Evolutionary conservation across 2,329 filamentous ascomycete genomes (phyloP), one percentile per base, ranked within the genome.

Genomic region (Penicillium digitatum): DNA sequence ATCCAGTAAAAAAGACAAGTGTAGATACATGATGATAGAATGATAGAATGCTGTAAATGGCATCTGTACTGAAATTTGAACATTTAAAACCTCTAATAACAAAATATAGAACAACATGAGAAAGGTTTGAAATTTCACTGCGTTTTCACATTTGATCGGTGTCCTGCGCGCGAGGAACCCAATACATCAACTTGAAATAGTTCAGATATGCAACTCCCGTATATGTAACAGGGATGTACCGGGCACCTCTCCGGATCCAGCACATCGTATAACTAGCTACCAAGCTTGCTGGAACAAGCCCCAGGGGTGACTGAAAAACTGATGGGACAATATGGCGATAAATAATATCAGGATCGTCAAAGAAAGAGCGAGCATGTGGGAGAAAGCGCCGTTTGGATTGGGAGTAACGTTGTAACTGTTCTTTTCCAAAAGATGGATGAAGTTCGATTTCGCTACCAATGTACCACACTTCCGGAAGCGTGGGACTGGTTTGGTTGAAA

Each of bases 281-380:
- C 61, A 55, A 62, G 1, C 55, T 49, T n/a, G 55, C 40, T 7
- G 61, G 58, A 11, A 51, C 50, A 12, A 29, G 46, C 1, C 54
- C 58, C 39, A 56, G 56, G 7, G 42, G 37, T 16, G 46, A 57
- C 18, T 47, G 16, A 18, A 58, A 59, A 1, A 52, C 53, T 0
- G 61, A 50, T 10, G 53, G 54, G 3, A 63, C 55, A 8, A 63
- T 57, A 54, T 63, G 61, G 1, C 61, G 59, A 38, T 62, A 63
- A 10, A 55, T 24, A 3, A 62, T 43, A 9, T 52, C 44, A 4
- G 59, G 29, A 22, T 57, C 37, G 7, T 57, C 57, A 37, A 58
- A 63, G 6, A 57, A 55, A 3, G 61, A 58, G 12, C 61, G 59
- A 31, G 59, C 61, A 22, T 58, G 54, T 22, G 59, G 57, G 10